Percentiles rank a stretch among this genome's conserved stretches.
phyloP scores from a whole-genome alignment of 176 grass and related monocot genomes.

The Phragmites australis region DNA sequence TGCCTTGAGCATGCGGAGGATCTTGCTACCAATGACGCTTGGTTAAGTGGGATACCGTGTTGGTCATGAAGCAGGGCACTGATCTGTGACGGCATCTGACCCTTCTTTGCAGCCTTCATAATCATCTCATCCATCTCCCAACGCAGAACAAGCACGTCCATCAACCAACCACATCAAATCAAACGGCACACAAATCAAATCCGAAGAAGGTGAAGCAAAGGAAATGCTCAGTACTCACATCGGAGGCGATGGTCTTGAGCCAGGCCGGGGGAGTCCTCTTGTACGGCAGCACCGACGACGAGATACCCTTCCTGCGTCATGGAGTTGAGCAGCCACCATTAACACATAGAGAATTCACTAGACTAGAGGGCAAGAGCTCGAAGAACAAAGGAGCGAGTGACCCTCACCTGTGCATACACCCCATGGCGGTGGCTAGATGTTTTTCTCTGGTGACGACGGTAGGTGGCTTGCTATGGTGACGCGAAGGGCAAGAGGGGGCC shows the following conservation, averaged over 20 bases:
- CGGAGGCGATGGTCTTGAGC: constrained; percentile 60
- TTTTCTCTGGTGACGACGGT: constrained; percentile 20
- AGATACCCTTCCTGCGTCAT: constrained; percentile 70
- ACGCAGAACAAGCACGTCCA: neutral
- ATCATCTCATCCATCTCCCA: constrained; percentile 70
- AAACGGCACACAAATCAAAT: neutral
- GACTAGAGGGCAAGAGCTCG: neutral
- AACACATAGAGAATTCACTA: constrained; percentile 2
- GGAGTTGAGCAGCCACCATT: neutral
- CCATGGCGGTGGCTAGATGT: constrained; percentile 54
- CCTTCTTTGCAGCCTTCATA: constrained; percentile 81
- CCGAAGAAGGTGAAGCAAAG: neutral
- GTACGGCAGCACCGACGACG: constrained; percentile 79
- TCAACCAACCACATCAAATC: neutral
- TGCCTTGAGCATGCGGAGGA: constrained; percentile 84
- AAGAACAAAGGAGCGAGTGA: neutral
- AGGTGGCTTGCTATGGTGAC: constrained; percentile 33
- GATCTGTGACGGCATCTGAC: constrained; percentile 77
- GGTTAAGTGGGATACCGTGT: constrained; percentile 70
- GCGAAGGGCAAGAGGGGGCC: constrained; percentile 1
- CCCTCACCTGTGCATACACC: constrained; percentile 86
- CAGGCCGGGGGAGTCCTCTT: constrained; percentile 78
- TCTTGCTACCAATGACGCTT: constrained; percentile 85
- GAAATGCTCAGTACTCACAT: constrained; percentile 25
- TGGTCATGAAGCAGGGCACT: constrained; percentile 78